phyloP scores from a whole-genome alignment of 164 flowering plant species.

The Chimonanthus praecox region DNA sequence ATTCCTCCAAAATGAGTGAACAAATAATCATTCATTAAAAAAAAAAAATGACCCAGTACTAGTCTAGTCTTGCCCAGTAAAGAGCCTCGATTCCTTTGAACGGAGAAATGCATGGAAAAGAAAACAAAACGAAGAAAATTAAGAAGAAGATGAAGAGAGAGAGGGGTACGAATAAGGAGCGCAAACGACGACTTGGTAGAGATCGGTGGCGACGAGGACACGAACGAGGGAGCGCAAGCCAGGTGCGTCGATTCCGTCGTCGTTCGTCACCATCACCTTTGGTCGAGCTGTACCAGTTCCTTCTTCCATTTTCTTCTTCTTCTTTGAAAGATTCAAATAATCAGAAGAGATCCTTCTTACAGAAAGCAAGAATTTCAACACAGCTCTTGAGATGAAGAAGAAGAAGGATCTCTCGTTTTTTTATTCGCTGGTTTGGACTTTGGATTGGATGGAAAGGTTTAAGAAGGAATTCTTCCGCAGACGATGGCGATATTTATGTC shows the following conservation, averaged over 20 bases:
- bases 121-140: background rate
- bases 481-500: no score
- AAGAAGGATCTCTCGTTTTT: no score
- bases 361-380: no score
- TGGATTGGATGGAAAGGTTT: no score
- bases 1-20: background rate
- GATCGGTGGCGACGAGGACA: conserved; percentile 56
- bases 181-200: conserved; percentile 58
- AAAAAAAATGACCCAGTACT: background rate
- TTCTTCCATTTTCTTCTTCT: background rate
- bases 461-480: no score
- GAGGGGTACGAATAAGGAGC: conserved; percentile 73
- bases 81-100: no score
- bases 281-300: conserved; percentile 17
- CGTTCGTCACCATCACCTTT: conserved; percentile 72
- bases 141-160: background rate
- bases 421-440: no score
- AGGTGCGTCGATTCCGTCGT: conserved; percentile 88
- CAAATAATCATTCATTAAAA: background rate
- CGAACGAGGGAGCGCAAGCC: conserved; percentile 64
- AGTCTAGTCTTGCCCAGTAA: no score
- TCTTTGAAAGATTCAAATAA: no score
- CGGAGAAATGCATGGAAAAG: no score
- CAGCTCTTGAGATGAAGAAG: no score
- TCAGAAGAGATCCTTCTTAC: no score